Evolutionary conservation across 2,329 filamentous ascomycete species (phyloP).

Genomic region (Trichoderma simmonsii): DNA sequence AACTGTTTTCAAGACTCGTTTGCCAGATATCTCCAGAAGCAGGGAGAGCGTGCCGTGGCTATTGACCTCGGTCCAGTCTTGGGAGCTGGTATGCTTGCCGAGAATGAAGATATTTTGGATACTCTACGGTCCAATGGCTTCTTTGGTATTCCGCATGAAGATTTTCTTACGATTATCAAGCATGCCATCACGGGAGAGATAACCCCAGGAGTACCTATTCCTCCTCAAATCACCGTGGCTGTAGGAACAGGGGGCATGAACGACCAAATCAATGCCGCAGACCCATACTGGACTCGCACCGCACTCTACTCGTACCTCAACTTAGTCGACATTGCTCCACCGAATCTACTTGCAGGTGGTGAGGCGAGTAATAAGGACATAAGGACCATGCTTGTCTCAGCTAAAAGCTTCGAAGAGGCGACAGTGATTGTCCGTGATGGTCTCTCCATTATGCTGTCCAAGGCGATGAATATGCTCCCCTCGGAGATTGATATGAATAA

Average conservation of each 20-base stretch:
- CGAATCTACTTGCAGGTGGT: slow-evolving; percentile 26
- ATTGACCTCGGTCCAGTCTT: slow-evolving; percentile 52
- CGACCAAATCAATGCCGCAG: slow-evolving; percentile 48
- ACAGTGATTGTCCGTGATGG: slow-evolving; percentile 36
- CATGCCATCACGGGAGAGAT: slow-evolving; percentile 43
- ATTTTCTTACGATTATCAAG: slow-evolving; percentile 47
- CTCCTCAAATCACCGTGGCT: slow-evolving; percentile 49
- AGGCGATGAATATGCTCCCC: slow-evolving; percentile 43
- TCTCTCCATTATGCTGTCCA: slow-evolving; percentile 40
- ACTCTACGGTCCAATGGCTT: slow-evolving; percentile 51
- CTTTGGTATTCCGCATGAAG: slow-evolving; percentile 50
- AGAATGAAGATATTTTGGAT: slow-evolving; percentile 46
- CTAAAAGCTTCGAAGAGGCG: slow-evolving; percentile 30
- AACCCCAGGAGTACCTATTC: slow-evolving; percentile 30
- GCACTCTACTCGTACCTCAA: slow-evolving; percentile 49
- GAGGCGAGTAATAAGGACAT: slow-evolving; percentile 27
- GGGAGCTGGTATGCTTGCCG: slow-evolving; percentile 52
- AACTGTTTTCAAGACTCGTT: slow-evolving; percentile 51
- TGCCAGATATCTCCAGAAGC: slow-evolving; percentile 34
- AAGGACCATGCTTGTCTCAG: slow-evolving; percentile 33
- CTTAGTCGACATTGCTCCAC: slow-evolving; percentile 43
- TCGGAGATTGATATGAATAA: slow-evolving; percentile 44
- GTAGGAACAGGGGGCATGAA: slow-evolving; percentile 54
- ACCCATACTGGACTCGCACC: slow-evolving; percentile 53
- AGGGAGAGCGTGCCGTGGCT: slow-evolving; percentile 40